phyloP scores from a whole-genome alignment of 768 basidiomycete species.

The Saitozyma sp. region DNA sequence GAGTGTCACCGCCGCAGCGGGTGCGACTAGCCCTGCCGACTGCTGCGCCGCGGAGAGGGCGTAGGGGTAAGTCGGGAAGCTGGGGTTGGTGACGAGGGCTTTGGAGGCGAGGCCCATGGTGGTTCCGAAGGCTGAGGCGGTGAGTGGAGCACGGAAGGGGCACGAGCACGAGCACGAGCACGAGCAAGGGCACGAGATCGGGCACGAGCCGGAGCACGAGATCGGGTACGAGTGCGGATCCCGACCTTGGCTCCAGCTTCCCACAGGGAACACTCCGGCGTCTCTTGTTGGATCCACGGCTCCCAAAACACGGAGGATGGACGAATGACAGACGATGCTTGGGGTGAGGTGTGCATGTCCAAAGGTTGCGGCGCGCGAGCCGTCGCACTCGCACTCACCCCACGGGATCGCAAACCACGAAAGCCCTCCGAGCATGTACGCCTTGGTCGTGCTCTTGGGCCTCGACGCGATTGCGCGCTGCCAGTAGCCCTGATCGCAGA shows the following conservation, averaged over 20 bases:
- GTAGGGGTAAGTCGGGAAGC: conserved; percentile 61
- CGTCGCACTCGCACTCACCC: conserved; percentile 13
- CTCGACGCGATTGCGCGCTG: conserved; percentile 57
- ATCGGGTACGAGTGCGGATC: no score
- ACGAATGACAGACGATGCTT: conserved; percentile 13
- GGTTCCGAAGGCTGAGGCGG: conserved; percentile 53
- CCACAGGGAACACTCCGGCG: no score
- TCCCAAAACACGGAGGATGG: no score
- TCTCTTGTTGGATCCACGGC: no score
- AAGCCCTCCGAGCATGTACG: conserved; percentile 61
- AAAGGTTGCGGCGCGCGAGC: no score
- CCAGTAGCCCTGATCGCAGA: conserved; percentile 56
- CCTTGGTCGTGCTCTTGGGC: conserved; percentile 51
- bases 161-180: no score
- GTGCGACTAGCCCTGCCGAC: conserved; percentile 57
- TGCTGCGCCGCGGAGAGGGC: conserved; percentile 53
- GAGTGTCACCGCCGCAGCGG: conserved; percentile 58
- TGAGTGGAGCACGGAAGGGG: no score
- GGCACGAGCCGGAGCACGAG: no score
- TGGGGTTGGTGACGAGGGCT: conserved; percentile 54
- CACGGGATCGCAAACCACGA: conserved; percentile 65
- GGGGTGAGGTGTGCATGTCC: no score
- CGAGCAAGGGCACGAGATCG: no score
- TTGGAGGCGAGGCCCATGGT: conserved; percentile 56
- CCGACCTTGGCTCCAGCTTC: no score